Base-by-base conservation (phyloP, 495 filamentous ascomycete species). In the Delitschia confertaspora region DNA sequence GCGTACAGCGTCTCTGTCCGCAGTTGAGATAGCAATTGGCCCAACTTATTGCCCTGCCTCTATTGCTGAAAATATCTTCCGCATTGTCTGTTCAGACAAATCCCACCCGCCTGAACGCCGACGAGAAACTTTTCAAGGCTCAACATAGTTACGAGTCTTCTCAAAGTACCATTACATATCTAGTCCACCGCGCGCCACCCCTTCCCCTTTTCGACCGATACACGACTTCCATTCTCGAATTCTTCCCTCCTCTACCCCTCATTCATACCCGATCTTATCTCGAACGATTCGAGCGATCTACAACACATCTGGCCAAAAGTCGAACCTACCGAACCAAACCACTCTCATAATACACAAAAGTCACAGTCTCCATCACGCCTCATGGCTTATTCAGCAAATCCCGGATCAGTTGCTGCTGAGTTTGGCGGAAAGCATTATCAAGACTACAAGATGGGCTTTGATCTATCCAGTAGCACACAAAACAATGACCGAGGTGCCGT, bases 1-100 rank as follows among this genome's bases (percentile, higher is more conserved):
- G 66, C 59, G 59, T 47, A 50, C 47, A 55, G 65, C 65, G 37
- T 29, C 32, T 25, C 31, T 39, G 50, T 46, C 30, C 38, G 30
- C 50, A 31, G 14, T 42, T 42, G 36, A 14, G n/a, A 13, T 27
- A 19, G 16, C 30, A 55, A 55, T 49, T 50, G 45, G 20, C 8
- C 10, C 8, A 35, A 42, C 39, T 40, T 50, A 39, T 46, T 50
- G 51, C 51, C 26, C 23, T 37, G 30, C 31, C 37, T 18, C 33
- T 19, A 35, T 16, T 25, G 36, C 29, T 24, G 22, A 24, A 13
- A 19, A 19, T 19, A 23, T 38, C 19, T 22, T 32, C 37, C 38
- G 53, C 53, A 43, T 51, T 43, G 41, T 48, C 42, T 22, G 47
- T 51, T 48, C 38, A 22, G 14, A 30, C 32, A 33, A 27, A 38